Conservation (phyloP, 805 yeast species). For the Yamadazyma laniorum region DNA sequence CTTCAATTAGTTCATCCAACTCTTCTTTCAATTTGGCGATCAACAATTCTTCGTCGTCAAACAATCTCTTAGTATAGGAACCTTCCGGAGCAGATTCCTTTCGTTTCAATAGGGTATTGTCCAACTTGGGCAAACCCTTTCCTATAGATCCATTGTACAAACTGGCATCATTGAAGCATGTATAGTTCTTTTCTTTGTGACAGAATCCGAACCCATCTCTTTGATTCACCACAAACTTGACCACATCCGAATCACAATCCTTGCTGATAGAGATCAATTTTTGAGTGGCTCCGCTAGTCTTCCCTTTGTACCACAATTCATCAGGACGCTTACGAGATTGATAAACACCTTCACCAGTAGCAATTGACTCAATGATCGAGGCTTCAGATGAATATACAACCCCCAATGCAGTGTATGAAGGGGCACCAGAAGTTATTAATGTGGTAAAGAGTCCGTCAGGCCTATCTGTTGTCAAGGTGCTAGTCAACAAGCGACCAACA, state of each 20-base stretch:
- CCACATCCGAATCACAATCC: conserved; percentile 92
- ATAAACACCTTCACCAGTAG: conserved; percentile 83
- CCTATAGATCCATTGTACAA: conserved; percentile 48
- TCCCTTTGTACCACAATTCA: conserved; percentile 95
- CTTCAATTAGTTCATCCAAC: conserved; percentile 93
- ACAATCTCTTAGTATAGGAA: conserved; percentile 89
- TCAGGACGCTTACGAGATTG: conserved; percentile 76
- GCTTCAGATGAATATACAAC: conserved; percentile 85
- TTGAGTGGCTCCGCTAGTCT: conserved; percentile 95
- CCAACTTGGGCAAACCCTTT: conserved; percentile 66
- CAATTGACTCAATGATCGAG: conserved; percentile 78
- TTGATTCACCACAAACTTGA: conserved; percentile 84
- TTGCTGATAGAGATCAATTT: conserved; percentile 59
- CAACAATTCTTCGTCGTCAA: conserved; percentile 71
- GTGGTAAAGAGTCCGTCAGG: conserved; percentile 84
- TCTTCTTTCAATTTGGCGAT: conserved; percentile 91
- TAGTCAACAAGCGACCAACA: conserved; percentile 45
- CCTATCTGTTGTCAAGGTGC: conserved; percentile 73
- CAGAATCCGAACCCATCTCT: conserved; percentile 83
- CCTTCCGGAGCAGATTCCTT: conserved; percentile 75
- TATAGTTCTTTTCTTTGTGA: conserved; percentile 67
- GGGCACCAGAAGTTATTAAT: conserved; percentile 70
- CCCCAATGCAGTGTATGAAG: conserved; percentile 58
- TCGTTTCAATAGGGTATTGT: conserved; percentile 63
- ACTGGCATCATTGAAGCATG: conserved; percentile 66